Evolutionary conservation across 108 stramenopile species (phyloP).

Genomic region (Nitzschia sp.): DNA sequence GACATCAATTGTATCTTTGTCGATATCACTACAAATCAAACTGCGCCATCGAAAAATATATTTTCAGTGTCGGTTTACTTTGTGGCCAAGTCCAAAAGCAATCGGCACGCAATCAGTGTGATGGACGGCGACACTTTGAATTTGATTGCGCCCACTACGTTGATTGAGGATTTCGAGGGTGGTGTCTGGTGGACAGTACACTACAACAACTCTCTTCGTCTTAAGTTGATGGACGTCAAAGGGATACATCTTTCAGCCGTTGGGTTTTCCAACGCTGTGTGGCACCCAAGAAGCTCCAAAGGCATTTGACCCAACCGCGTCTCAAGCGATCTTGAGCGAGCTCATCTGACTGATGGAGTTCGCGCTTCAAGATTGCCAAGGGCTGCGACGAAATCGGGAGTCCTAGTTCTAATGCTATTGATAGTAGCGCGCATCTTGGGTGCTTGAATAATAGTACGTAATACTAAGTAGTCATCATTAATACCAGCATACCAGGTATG

Average conservation of each 20-base stretch:
- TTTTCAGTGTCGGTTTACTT: conserved; percentile 25
- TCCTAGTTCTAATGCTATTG: too few species aligned
- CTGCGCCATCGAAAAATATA: not conserved
- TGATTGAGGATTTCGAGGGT: conserved; percentile 23
- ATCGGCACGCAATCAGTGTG: conserved; percentile 27
- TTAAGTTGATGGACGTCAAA: conserved; percentile 29
- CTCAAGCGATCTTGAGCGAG: too few species aligned
- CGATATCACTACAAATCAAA: conserved; percentile 9
- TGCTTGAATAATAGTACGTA: too few species aligned
- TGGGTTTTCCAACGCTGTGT: conserved; percentile 30
- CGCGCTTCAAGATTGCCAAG: too few species aligned
- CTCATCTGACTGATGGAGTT: too few species aligned
- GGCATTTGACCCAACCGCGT: too few species aligned
- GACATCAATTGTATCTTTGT: conserved; percentile 40
- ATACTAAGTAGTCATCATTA: too few species aligned
- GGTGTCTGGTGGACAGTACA: conserved; percentile 44
- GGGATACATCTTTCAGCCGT: conserved; percentile 42
- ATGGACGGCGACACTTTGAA: conserved; percentile 39
- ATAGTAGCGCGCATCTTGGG: too few species aligned
- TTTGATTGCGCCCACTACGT: conserved; percentile 37
- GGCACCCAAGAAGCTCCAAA: too few species aligned
- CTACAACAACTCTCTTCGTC: conserved; percentile 30
- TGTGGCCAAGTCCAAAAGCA: conserved; percentile 13
- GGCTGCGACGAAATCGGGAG: too few species aligned
- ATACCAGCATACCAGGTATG: too few species aligned